Evolutionary conservation across 495 filamentous ascomycete species (phyloP), one percentile per base, ranked within the genome.

Genomic region (Annulohypoxylon bovei): DNA sequence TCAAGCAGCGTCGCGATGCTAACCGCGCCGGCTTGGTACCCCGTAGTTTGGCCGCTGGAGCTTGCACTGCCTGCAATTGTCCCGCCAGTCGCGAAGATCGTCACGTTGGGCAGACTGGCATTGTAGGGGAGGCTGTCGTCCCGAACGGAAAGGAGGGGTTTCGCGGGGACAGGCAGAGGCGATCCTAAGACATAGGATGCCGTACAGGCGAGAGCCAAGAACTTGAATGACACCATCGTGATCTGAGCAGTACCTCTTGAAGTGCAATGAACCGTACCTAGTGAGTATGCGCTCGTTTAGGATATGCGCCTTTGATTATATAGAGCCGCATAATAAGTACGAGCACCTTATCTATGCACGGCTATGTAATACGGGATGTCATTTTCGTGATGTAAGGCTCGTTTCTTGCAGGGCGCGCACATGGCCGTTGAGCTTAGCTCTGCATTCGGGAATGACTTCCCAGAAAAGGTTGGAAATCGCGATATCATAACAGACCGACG

Each of bases 51-150:
- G 27, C 80, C 84, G 53, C 78, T 80, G 54, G 78, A 77, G 53
- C 70, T 61, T 12, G 76, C 79, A 50, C 75, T 76, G 5, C 81
- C 82, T 28, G 84, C 83, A 65, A 86, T 86, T 11, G 84, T 85
- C 35, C 83, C 82, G 14, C 83, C 84, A 0, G 84, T 85, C 4
- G 84, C 81, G 60, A 84, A 81, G 58, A 86, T 81, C 28, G 83
- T 85, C 22, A 86, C 78, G 65, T 85, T 86, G 6, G 82, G 84
- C 0, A 86, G 78, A 46, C 75, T 77, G 28, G 78, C 62, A 44
- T 85, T 83, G 75, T 79, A 79, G 14, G 81, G 77, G 2, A 50
- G 11, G 8, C 79, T 81, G 60, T 62, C 62, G 2, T 57, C 68
- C 25, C 67, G 52, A 7, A 62, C 30, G 6, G 42, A 37, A 6